Percentiles rank a stretch among this genome's conserved stretches.
Conservation (phyloP, 129 eudicot genomes). For the Artemisia argyi region DNA sequence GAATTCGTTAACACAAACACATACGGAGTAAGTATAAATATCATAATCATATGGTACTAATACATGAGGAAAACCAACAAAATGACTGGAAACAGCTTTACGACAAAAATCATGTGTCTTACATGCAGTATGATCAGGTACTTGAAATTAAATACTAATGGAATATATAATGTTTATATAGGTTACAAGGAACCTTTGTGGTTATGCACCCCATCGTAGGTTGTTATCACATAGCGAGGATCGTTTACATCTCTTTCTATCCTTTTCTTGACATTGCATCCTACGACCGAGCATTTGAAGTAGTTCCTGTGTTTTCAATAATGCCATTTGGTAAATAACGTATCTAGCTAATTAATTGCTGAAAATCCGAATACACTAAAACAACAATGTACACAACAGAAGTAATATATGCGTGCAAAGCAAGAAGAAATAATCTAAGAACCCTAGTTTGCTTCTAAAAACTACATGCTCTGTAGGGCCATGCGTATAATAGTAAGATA, state of each 20-base stretch:
- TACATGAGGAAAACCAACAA: too few relatives aligned
- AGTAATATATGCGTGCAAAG: too few relatives aligned
- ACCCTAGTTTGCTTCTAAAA: too few relatives aligned
- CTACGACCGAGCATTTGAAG: conserved; percentile 42
- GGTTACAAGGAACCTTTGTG: conserved; percentile 19
- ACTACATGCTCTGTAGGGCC: too few relatives aligned
- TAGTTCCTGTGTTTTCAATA: conserved; percentile 41
- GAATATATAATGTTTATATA: not conserved
- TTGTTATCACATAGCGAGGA: conserved; percentile 37
- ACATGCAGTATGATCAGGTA: not conserved
- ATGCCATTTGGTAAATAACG: not conserved
- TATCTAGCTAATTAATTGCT: too few relatives aligned
- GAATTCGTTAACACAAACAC: too few relatives aligned
- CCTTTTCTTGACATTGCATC: conserved; percentile 50
- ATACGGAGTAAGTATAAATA: too few relatives aligned
- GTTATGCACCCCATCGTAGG: conserved; percentile 43
- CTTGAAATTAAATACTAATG: not conserved
- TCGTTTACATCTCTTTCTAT: conserved; percentile 43
- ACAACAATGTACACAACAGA: too few relatives aligned
- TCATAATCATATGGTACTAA: too few relatives aligned
- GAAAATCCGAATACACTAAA: too few relatives aligned
- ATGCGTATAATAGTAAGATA: too few relatives aligned
- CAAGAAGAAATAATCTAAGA: too few relatives aligned
- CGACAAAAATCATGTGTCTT: not conserved
- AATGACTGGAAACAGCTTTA: not conserved